Conservation (phyloP, 2,329 filamentous ascomycete genomes). For the Dryadomyces sulphureus region DNA sequence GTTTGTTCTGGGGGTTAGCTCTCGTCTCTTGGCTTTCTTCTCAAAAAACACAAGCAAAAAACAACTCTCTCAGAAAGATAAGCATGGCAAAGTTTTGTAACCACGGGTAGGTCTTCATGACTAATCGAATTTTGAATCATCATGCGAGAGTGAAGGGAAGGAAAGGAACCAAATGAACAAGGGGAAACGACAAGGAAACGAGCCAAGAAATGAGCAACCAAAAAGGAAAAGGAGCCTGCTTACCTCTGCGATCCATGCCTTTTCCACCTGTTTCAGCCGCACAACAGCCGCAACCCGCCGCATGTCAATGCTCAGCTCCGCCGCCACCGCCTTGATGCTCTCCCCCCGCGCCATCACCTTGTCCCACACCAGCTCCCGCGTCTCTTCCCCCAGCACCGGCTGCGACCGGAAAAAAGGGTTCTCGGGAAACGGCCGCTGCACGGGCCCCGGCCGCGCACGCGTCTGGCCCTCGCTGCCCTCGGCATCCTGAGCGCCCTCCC, state of each 20-base stretch:
- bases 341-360: constrained; percentile 50
- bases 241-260: constrained; percentile 62
- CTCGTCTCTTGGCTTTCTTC: constrained; percentile 27
- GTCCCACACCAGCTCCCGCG: constrained; percentile 60
- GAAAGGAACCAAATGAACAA: neutral
- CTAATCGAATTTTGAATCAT: constrained; percentile 81
- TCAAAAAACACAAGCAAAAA: constrained; percentile 1
- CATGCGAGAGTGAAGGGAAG: constrained; percentile 18
- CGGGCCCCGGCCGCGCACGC: neutral
- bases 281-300: constrained; percentile 75
- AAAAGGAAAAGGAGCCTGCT: constrained; percentile 22
- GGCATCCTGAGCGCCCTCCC: neutral
- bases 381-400: constrained; percentile 55
- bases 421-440: constrained; percentile 48
- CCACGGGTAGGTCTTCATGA: constrained; percentile 94
- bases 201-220: neutral
- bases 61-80: constrained; percentile 48
- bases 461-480: neutral
- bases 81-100: constrained; percentile 46
- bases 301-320: constrained; percentile 65
- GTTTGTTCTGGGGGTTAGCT: constrained; percentile 69
- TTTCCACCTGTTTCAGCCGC: constrained; percentile 73
- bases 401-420: constrained; percentile 60
- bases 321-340: constrained; percentile 62
- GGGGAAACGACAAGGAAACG: constrained; percentile 5